Percentiles rank a stretch among this genome's conserved stretches.
Conservation (phyloP, 2,329 filamentous ascomycete genomes). For the Tricladium varicosporioides region DNA sequence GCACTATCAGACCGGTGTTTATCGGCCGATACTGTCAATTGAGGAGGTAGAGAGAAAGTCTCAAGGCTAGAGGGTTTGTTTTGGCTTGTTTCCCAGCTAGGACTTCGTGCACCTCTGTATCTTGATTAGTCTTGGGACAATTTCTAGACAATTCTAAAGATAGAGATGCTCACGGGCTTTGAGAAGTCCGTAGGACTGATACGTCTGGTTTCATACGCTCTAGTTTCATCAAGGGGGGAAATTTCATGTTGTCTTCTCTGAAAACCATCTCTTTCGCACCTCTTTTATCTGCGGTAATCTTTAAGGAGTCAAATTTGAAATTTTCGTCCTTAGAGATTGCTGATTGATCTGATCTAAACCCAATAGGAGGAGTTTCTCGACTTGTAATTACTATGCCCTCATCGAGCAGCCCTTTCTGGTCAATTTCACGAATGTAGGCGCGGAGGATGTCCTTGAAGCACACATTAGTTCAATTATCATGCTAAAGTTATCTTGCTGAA, state of each 20-base stretch:
- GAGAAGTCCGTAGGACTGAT: not conserved
- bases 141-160: too few species aligned
- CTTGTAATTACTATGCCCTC: slow-evolving; percentile 37
- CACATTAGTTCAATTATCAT: slow-evolving; percentile 11
- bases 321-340: slow-evolving; percentile 5
- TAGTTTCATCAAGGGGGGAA: slow-evolving; percentile 30
- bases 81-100: too few species aligned
- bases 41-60: slow-evolving; percentile 13
- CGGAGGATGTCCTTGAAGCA: slow-evolving; percentile 52
- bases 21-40: slow-evolving; percentile 19
- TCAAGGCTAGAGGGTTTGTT: not conserved
- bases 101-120: too few species aligned
- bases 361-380: slow-evolving; percentile 28
- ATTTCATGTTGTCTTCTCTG: slow-evolving; percentile 34
- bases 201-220: slow-evolving; percentile 26
- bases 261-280: slow-evolving; percentile 28
- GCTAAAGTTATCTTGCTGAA: too few species aligned
- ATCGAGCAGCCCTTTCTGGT: slow-evolving; percentile 54
- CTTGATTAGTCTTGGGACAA: too few species aligned
- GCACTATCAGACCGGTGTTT: slow-evolving; percentile 20
- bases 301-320: slow-evolving; percentile 20
- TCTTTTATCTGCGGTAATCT: slow-evolving; percentile 18
- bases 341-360: slow-evolving; percentile 15
- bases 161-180: too few species aligned
- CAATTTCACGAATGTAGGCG: slow-evolving; percentile 60